Base-by-base conservation (phyloP, 805 yeast genomes). In the Blastobotrys robertii region DNA sequence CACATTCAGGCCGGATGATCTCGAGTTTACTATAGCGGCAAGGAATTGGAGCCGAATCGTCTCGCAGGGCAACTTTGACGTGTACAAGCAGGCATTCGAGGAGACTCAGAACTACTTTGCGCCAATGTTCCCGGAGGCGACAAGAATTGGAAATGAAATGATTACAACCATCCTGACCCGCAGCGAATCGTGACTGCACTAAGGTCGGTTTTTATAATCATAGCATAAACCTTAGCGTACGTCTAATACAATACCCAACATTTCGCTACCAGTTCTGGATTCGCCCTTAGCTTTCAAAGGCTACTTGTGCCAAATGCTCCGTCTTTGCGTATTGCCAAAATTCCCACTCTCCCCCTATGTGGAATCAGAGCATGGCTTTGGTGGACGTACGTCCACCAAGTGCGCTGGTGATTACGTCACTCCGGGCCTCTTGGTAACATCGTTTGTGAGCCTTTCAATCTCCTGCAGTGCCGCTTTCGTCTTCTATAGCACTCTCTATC, bases 11-110 rank as follows among this genome's bases (percentile, higher is more conserved):
- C 77, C 76, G 28, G 98, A 92, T 58, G 98, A 92, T 62, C 65
- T 88, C 52, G 95, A 88, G 61, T 92, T 92, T 62, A 86, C 87
- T 1, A 72, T 88, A 39, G 94, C 97, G 1, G 94, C 97, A 0
- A 71, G 95, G 50, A 72, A 53, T 16, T 92, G 97, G 97, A 77
- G 94, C 34, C 78, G 76, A 42, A 77, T 88, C 32, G 86, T 92
- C 0, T 67, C 79, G 1, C 74, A 76, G 55, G 90, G 86, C 9
- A 81, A 79, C 59, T 88, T 79, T 58, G 75, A 76, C 6, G 63
- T 81, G 41, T 92, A 92, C 68, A 70, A 73, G 46, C 63, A 64
- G 35, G 78, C 77, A 57, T 92, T 92, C 59, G 88, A 81, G 52
- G 72, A 72, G 37, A 84, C 94, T 0, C 96, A 86, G 57, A 57